A percentile compares a stretch with the other conserved stretches of the same genome.
phyloP scores from a whole-genome alignment of 2,329 filamentous ascomycete species.

The Dothidotthia symphoricarpi region DNA sequence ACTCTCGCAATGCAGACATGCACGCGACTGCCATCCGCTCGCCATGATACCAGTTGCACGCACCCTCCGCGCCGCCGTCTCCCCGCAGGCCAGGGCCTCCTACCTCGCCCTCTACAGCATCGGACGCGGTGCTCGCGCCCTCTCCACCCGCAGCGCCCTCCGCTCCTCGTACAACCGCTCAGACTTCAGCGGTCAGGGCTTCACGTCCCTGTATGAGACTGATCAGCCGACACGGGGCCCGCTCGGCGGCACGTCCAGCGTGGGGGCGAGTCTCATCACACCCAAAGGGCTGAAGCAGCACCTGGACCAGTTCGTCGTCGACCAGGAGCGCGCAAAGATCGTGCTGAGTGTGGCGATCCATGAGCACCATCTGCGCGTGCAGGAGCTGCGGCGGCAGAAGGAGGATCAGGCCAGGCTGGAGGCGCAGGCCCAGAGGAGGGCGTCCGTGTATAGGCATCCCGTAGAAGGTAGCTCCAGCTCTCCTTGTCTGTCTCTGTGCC shows the following conservation, averaged over 20 bases:
- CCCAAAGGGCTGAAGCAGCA: conserved; percentile 75
- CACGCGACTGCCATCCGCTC: conserved; percentile 6
- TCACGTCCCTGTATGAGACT: conserved; percentile 62
- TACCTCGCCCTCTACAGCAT: conserved; percentile 40
- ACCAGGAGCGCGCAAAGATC: conserved; percentile 92
- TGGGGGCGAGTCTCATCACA: conserved; percentile 59
- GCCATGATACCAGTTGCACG: conserved; percentile 21
- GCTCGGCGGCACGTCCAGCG: conserved; percentile 58
- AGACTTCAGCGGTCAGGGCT: conserved; percentile 63
- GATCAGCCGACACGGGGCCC: conserved; percentile 62
- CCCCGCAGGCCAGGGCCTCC: conserved; percentile 43
- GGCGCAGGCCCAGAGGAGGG: conserved; percentile 68
- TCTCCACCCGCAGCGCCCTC: conserved; percentile 37
- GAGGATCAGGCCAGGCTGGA: conserved; percentile 74
- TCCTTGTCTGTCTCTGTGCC: conserved; percentile 8
- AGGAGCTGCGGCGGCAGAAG: conserved; percentile 70
- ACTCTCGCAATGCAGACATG: conserved; percentile 16
- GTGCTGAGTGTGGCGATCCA: conserved; percentile 90
- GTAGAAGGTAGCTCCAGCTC: conserved; percentile 63
- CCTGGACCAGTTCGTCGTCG: conserved; percentile 93
- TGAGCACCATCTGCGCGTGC: conserved; percentile 91
- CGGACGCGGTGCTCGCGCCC: conserved; percentile 29
- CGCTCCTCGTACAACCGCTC: conserved; percentile 56
- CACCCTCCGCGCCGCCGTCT: conserved; percentile 31
- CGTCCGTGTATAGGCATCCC: conserved; percentile 68